Evolutionary conservation across 2,329 filamentous ascomycete genomes (phyloP), one percentile per base, ranked within the genome.

Genomic region (Fusarium beomiforme): DNA sequence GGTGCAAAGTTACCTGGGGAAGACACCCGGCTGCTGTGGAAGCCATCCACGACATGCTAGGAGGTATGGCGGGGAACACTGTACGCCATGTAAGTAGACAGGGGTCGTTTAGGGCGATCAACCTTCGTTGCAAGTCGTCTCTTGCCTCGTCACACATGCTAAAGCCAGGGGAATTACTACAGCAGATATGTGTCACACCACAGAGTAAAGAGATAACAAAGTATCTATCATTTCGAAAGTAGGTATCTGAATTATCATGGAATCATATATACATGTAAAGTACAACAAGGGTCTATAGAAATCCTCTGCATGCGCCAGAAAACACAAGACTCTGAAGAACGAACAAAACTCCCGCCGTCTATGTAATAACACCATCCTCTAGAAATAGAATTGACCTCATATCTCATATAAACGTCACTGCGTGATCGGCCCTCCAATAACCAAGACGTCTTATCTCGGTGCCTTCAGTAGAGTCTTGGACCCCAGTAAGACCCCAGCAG

Each of bases 381-480:
- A 72, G 49, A 53, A 59, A 26, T 26, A 34, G 19, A 13, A 29
- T 54, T 55, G 60, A 67, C 60, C 64, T 72, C 67, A 72, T 70
- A 59, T 70, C 55, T 70, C 69, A 59, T 72, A 60, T 47, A 64
- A 65, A 64, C 70, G 64, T 73, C 63, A 73, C 63, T 69, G 51
- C 63, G 53, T 73, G 55, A 67, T 64, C 47, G 24, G 55, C 58
- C 41, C 43, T 24, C 70, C 66, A 73, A 73, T 71, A 39, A 64
- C n/a, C 42, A 46, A 44, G 19, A 49, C 29, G 50, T 41, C 67
- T 72, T 72, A 72, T 72, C 67, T 72, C 23, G 70, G 26, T 72
- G 70, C 70, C 70, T 73, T 46, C 43, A 70, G 37, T 62, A 21
- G 49, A 42, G n/a, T 46, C 17, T 12, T 42, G 31, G 44, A 54